phyloP scores from a whole-genome alignment of 2,329 filamentous ascomycete species.

The Aplosporella prunicola region DNA sequence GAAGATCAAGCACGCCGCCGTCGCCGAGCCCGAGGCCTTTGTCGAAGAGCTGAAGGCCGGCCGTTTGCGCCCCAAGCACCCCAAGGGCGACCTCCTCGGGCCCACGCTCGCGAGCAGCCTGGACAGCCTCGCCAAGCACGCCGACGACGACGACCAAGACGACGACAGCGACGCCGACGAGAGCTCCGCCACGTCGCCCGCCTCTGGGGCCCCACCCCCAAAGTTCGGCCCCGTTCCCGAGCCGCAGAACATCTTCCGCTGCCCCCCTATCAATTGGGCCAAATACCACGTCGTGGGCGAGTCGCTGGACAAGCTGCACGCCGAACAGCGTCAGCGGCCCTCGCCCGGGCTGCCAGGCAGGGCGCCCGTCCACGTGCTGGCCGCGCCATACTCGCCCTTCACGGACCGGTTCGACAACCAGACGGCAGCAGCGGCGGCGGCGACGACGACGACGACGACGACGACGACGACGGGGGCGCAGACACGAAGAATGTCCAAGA shows the following conservation, averaged over 20 bases:
- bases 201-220: constrained; percentile 8
- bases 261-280: constrained; percentile 86
- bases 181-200: constrained; percentile 11
- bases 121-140: constrained; percentile 25
- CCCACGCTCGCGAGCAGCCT: constrained; percentile 29
- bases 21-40: constrained; percentile 64
- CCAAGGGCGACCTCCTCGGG: constrained; percentile 24
- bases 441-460: no score
- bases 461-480: constrained; percentile 11
- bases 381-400: constrained; percentile 52
- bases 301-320: constrained; percentile 73
- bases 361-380: constrained; percentile 43
- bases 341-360: constrained; percentile 17
- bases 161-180: constrained; percentile 14
- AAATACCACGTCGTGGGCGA: constrained; percentile 88
- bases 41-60: constrained; percentile 57
- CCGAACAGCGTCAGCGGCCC: constrained; percentile 64
- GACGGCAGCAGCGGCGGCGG: constrained; percentile 14
- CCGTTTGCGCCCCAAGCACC: constrained; percentile 30
- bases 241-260: constrained; percentile 73
- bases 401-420: constrained; percentile 38
- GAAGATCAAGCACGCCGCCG: constrained; percentile 59
- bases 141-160: constrained; percentile 17
- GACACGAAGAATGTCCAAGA: constrained; percentile 23
- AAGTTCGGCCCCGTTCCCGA: constrained; percentile 60